Percentiles rank a stretch among this genome's conserved stretches.
Conservation (phyloP, 73 alveolate species). For the Paramecium bursaria region DNA sequence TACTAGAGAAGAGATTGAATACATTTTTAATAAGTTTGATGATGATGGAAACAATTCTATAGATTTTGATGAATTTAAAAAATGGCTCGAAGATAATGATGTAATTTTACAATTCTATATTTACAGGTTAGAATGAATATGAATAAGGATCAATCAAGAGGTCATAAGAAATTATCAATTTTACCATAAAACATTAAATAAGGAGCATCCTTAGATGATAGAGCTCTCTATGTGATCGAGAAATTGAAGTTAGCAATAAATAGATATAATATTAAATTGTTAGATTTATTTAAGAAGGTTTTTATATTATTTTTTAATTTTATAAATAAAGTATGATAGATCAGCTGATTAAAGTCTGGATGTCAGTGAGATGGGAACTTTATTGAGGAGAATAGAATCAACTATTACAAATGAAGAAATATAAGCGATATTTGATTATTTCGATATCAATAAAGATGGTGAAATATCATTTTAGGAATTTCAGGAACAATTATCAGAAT, state of each 20-base stretch:
- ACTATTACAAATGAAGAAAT: conserved; percentile 45
- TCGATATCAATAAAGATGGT: conserved; percentile 48
- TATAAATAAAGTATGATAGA: conserved; percentile 47
- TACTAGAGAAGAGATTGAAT: conserved; percentile 68
- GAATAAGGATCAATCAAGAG: conserved; percentile 30
- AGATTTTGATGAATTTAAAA: conserved; percentile 67
- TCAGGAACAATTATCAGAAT: conserved; percentile 21
- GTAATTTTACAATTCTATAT: conserved; percentile 22
- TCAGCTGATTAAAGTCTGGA: conserved; percentile 65
- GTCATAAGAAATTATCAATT: conserved; percentile 48
- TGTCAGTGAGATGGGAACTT: conserved; percentile 45
- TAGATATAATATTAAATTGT: conserved; percentile 60
- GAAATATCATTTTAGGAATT: conserved; percentile 53
- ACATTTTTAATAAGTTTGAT: conserved; percentile 69
- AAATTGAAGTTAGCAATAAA: conserved; percentile 59
- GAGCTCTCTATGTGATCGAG: conserved; percentile 68
- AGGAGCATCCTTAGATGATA: conserved; percentile 47
- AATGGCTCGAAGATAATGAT: conserved; percentile 64
- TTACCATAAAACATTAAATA: conserved; percentile 45
- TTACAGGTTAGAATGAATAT: conserved; percentile 33
- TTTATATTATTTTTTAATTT: background rate
- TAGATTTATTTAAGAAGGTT: conserved; percentile 64
- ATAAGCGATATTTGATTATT: conserved; percentile 14
- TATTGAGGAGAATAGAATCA: conserved; percentile 62
- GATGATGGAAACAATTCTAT: conserved; percentile 69